Evolutionary conservation across 352 stramenopile species (phyloP), one percentile per base, ranked within the genome.

Genomic region (Phytophthora litchii): DNA sequence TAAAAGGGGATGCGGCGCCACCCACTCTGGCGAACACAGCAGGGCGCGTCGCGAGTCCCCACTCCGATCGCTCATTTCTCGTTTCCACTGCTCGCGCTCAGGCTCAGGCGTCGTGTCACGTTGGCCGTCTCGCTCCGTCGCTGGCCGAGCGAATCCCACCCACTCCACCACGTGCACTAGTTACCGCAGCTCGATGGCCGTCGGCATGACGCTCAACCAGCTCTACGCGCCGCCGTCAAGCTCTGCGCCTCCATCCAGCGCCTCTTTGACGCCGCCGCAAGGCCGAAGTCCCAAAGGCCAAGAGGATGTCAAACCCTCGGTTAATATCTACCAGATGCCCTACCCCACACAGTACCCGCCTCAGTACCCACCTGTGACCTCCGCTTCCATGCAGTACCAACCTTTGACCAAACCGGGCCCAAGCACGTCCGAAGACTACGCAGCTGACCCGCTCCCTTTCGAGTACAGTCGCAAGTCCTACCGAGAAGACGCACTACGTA

Each of bases 131-230:
- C 32, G 59, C 20, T 62, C 59, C 25, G 44, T 56, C 58, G 40
- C 58, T 59, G 47, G 31, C 25, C 51, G 40, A 67, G 48, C 43
- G 27, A 32, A 54, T 63, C 49, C 58, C 37, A 60, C 46, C 40
- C 23, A 37, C 35, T 19, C 29, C 35, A 44, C 51, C 31, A 60
- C 51, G 51, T 52, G 41, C 41, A 50, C 25, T 46, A 52, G 20
- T 38, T 43, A 46, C 14, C 20, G 13, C 29, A 56, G 36, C 25
- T 23, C 52, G 12, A 86, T 86, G 76, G 74, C 77, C 29, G 72
- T 77, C 37, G 78, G 82, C 27, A 91, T 89, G 81, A 89, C 81
- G 17, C 72, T 91, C 34, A 82, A 88, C 48, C 81, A 91, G 51
- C 72, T 89, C 50, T 89, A 91, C 62, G 71, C 78, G 11, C 74